A percentile compares a stretch with the other conserved stretches of the same genome.
phyloP scores from a whole-genome alignment of 2,329 filamentous ascomycete genomes.

The Clarireedia hainanense region DNA sequence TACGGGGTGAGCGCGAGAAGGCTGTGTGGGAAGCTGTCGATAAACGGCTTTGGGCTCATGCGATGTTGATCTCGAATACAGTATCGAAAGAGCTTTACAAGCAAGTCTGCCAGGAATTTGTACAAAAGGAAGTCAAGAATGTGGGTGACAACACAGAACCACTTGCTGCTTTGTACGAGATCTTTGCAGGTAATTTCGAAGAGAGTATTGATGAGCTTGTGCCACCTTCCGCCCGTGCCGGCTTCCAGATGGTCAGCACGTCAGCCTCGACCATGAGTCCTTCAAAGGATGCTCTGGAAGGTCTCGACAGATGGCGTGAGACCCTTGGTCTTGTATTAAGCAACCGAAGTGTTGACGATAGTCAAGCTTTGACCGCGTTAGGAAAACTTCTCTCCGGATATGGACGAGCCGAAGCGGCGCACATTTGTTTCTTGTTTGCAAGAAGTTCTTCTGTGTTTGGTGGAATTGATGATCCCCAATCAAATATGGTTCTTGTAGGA shows the following conservation, averaged over 20 bases:
- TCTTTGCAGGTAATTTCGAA: constrained; percentile 87
- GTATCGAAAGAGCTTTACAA: constrained; percentile 80
- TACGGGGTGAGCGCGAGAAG: constrained; percentile 78
- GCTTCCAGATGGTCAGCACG: constrained; percentile 84
- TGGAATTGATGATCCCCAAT: constrained; percentile 72
- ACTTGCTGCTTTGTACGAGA: constrained; percentile 83
- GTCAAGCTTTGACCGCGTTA: constrained; percentile 67
- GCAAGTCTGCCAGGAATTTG: constrained; percentile 89
- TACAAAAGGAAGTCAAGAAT: constrained; percentile 87
- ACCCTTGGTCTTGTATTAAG: constrained; percentile 78
- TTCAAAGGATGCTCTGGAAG: constrained; percentile 68
- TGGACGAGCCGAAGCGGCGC: constrained; percentile 81
- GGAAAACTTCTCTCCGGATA: constrained; percentile 80
- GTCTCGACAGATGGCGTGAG: constrained; percentile 89
- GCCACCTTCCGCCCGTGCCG: constrained; percentile 82
- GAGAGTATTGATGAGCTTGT: constrained; percentile 96
- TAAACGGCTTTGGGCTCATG: constrained; percentile 91
- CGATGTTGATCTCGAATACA: constrained; percentile 76
- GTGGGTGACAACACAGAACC: constrained; percentile 74
- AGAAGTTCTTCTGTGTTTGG: constrained; percentile 63
- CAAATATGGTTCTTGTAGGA: constrained; percentile 76
- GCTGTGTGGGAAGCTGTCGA: constrained; percentile 92
- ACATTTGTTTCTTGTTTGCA: constrained; percentile 89
- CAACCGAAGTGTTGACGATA: constrained; percentile 78
- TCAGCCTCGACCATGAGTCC: constrained; percentile 46